Evolutionary conservation across 1,284 basidiomycete species (phyloP), one percentile per base, ranked within the genome.

Genomic region (Tausonia pullulans): DNA sequence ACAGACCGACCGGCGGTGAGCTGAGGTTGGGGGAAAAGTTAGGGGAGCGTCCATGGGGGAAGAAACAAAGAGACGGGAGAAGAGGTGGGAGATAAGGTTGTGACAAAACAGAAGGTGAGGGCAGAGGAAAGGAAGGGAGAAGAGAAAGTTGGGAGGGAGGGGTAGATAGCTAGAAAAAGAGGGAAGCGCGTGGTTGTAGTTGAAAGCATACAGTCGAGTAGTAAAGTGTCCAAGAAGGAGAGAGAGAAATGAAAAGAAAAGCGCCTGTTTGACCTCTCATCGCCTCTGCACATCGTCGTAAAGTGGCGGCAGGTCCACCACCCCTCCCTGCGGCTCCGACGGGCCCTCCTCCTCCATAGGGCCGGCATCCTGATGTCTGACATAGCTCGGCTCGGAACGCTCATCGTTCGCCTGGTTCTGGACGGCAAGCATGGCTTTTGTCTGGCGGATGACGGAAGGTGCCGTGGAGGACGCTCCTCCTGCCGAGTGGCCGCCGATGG

Each of bases 351-450:
- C 3, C 55, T 65, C 64, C 10, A 65, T 7, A 10, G 64, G 64
- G 2, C 64, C 64, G 3, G 60, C 60, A 16, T 65, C 64, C 41
- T 48, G 40, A 39, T 65, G 64, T 3, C 64, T 9, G 2, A 50
- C n/a, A 14, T 56, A 65, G 45, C 50, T 54, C 39, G 62, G 62
- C 7, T 57, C 62, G 11, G 54, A 46, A 41, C 61, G 43, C 13
- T 65, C 61, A 27, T 51, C 56, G 45, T 66, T 61, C 9, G 65
- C 27, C 27, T 27, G 61, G 50, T 66, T 66, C 6, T 55, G 13
- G 40, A 66, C 53, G 9, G 65, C 65, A 3, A 66, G 51, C 65
- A 59, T 59, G 10, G 60, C 60, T n/a, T 66, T 66, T 11, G 61
- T 62, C 7, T 58, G 46, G 3, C 65, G 56, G 5, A 66, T 50